These are phyloP conservation scores for Diutina siamensis DNA, from an alignment of 1,139 yeast genomes.

Conservation along the genomic window DNA sequence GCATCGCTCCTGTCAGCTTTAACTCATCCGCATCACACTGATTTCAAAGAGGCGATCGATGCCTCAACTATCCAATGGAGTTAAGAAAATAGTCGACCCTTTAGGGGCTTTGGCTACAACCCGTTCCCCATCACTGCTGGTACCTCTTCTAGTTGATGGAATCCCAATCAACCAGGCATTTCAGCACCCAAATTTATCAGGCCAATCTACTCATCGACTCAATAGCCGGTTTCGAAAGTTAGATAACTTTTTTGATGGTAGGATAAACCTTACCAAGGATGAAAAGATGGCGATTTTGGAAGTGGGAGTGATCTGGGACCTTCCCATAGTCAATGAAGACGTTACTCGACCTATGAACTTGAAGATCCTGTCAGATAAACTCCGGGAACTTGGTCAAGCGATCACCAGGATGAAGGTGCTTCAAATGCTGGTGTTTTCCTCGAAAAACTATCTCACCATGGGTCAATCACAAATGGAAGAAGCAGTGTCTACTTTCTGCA, in stretches of 20 bases:
- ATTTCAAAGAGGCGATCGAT: not conserved
- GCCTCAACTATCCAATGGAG: too few relatives aligned
- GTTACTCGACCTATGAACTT: not conserved
- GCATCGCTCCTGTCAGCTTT: not conserved
- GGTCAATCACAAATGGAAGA: not conserved
- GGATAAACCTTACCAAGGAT: not conserved
- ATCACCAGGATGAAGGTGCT: not conserved
- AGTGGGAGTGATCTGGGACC: not conserved
- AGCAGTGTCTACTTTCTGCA: not conserved
- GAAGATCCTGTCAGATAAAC: not conserved
- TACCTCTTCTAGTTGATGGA: not conserved
- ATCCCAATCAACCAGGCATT: not conserved
- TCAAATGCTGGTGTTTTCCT: not conserved
- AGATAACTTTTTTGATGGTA: not conserved
- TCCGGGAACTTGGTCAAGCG: not conserved
- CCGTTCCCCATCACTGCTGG: too few relatives aligned
- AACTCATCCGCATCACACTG: not conserved
- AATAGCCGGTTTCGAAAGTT: too few relatives aligned
- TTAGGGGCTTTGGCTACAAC: too few relatives aligned
- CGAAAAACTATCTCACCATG: not conserved
- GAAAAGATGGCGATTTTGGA: not conserved
- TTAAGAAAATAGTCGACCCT: too few relatives aligned
- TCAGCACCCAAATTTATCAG: not conserved
- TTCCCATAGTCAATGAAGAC: not conserved
- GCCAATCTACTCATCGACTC: too few relatives aligned